Percentiles rank a stretch among this genome's conserved stretches.
Evolutionary conservation across 176 grass and related monocot species (phyloP).

Genomic region (Melocanna baccifera): DNA sequence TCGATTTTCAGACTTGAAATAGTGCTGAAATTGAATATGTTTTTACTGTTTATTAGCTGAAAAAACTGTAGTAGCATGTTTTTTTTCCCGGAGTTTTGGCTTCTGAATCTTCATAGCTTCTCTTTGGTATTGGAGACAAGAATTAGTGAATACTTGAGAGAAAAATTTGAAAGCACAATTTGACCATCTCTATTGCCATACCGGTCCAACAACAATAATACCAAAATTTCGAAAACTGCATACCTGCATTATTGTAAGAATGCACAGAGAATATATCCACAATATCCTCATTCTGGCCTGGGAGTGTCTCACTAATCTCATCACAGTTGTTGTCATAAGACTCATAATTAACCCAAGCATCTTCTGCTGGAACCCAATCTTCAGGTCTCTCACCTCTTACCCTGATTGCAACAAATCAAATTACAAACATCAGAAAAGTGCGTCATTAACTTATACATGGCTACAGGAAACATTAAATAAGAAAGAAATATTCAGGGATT

Average conservation of each 20-base stretch:
- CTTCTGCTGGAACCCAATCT: conserved; percentile 77
- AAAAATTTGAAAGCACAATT: too few species aligned
- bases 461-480: background rate
- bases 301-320: conserved; percentile 29
- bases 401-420: conserved; percentile 47
- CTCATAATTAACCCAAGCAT: background rate
- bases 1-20: too few species aligned
- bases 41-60: too few species aligned
- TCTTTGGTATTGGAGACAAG: too few species aligned
- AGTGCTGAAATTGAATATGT: too few species aligned
- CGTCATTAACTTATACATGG: background rate
- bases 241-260: conserved; percentile 40
- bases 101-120: too few species aligned
- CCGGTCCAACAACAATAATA: too few species aligned
- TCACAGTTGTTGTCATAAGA: conserved; percentile 6
- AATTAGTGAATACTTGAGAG: too few species aligned
- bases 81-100: too few species aligned
- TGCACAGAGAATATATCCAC: conserved; percentile 60
- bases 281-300: conserved; percentile 24
- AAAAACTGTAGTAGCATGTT: too few species aligned
- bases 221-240: background rate
- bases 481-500: background rate
- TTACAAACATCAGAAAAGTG: background rate
- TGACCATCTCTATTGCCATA: too few species aligned
- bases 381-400: conserved; percentile 70